Percentiles rank a stretch among this genome's conserved stretches.
Evolutionary conservation across 1,284 basidiomycete genomes (phyloP).

Genomic region (Jaminaea rosea): DNA sequence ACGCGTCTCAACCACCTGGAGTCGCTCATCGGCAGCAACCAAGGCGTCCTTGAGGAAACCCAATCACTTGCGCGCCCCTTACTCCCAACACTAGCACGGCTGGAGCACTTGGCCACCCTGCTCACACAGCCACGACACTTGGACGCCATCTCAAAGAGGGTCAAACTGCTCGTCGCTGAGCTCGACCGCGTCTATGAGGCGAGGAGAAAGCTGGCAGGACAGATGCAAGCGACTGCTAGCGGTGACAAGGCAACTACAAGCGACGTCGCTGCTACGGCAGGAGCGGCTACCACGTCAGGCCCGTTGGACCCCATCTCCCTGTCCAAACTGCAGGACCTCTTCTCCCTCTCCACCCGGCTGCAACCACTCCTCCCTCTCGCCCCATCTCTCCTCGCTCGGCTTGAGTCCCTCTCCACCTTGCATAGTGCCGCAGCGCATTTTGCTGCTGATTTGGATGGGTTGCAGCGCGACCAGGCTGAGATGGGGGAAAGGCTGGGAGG

Average conservation of each 20-base stretch:
- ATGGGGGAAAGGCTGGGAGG: too few relatives aligned
- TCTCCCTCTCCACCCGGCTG: conserved; percentile 71
- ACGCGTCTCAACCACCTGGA: conserved; percentile 24
- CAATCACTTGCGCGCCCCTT: conserved; percentile 63
- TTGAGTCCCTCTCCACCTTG: conserved; percentile 71
- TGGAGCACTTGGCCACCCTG: conserved; percentile 75
- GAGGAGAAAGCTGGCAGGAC: conserved; percentile 38
- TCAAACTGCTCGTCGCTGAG: conserved; percentile 85
- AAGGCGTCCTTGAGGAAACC: conserved; percentile 16
- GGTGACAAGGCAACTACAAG: not conserved
- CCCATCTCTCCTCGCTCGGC: conserved; percentile 76
- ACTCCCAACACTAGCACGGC: conserved; percentile 66
- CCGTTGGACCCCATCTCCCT: conserved; percentile 15
- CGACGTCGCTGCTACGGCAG: conserved; percentile 6
- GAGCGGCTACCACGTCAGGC: conserved; percentile 22
- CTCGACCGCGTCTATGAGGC: conserved; percentile 69
- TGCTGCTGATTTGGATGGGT: conserved; percentile 53
- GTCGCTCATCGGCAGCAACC: conserved; percentile 17
- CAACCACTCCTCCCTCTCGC: conserved; percentile 80
- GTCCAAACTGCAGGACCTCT: conserved; percentile 42
- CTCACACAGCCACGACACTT: conserved; percentile 92
- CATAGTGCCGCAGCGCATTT: conserved; percentile 75
- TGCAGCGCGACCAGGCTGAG: conserved; percentile 64
- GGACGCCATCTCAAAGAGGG: conserved; percentile 85
- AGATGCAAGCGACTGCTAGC: conserved; percentile 18